Evolutionary conservation across 2,329 filamentous ascomycete species (phyloP).

Genomic region (Ambrosiella cleistominuta): DNA sequence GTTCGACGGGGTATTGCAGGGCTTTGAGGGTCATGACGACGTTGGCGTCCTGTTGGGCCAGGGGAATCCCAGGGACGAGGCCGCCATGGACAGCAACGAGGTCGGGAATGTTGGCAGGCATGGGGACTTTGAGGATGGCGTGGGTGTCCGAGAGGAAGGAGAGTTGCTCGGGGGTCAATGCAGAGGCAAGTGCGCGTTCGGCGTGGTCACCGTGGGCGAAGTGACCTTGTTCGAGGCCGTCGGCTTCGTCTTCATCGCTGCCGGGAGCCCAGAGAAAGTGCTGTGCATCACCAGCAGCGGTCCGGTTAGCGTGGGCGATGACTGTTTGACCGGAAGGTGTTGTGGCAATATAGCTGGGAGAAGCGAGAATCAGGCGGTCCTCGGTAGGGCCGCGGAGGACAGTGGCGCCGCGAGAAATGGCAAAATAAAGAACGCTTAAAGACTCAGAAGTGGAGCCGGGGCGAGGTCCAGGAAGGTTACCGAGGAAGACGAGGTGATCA

Average conservation of each 20-base stretch:
- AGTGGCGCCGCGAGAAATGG: constrained; percentile 55
- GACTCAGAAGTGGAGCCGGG: constrained; percentile 69
- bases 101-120: constrained; percentile 16
- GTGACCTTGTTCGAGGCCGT: constrained; percentile 17
- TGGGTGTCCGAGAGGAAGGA: constrained; percentile 54
- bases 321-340: not conserved
- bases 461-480: constrained; percentile 62
- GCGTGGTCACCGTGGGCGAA: constrained; percentile 21
- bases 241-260: constrained; percentile 17
- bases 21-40: constrained; percentile 88
- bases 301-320: not conserved
- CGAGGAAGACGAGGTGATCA: constrained; percentile 62
- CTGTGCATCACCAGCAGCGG: constrained; percentile 10
- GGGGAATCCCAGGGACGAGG: constrained; percentile 54
- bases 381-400: constrained; percentile 89
- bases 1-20: constrained; percentile 37
- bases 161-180: constrained; percentile 38
- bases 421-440: constrained; percentile 55
- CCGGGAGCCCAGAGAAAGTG: constrained; percentile 15
- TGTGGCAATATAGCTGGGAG: constrained; percentile 24
- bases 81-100: constrained; percentile 70
- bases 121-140: constrained; percentile 49
- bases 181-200: constrained; percentile 39
- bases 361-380: constrained; percentile 57
- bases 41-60: constrained; percentile 56